A percentile compares a stretch with the other conserved stretches of the same genome.
Evolutionary conservation across 2,329 filamentous ascomycete species (phyloP).

Genomic region (Diaporthe sp.): DNA sequence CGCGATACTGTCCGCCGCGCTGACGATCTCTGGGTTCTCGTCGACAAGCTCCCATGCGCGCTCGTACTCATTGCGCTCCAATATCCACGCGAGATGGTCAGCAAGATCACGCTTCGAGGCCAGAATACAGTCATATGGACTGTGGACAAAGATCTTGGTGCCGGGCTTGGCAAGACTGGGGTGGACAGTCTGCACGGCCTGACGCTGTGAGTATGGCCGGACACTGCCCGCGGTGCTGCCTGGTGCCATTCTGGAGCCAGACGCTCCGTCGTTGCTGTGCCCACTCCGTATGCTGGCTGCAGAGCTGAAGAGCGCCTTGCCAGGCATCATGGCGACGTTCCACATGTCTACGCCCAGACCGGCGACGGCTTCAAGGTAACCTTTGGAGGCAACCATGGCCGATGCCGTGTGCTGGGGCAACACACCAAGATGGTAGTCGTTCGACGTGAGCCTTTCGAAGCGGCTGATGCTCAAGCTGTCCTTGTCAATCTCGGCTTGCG

Average conservation of each 20-base stretch:
- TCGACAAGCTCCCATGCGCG: conserved; percentile 92
- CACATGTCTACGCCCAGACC: conserved; percentile 83
- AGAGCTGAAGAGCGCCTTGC: conserved; percentile 83
- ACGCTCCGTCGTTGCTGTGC: conserved; percentile 71
- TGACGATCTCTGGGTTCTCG: conserved; percentile 83
- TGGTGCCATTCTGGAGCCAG: conserved; percentile 59
- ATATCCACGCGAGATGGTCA: conserved; percentile 88
- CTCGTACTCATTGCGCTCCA: conserved; percentile 85
- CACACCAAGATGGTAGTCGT: conserved; percentile 91
- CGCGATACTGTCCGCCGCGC: conserved; percentile 55
- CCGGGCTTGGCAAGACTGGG: conserved; percentile 68
- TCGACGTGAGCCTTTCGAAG: conserved; percentile 86
- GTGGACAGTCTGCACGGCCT: conserved; percentile 59
- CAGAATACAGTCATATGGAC: conserved; percentile 95
- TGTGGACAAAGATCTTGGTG: conserved; percentile 90
- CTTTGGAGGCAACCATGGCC: conserved; percentile 74
- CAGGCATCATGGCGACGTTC: conserved; percentile 91
- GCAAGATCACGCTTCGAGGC: conserved; percentile 87
- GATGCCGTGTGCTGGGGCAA: conserved; percentile 78
- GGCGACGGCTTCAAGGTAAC: conserved; percentile 82
- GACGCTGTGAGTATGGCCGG: conserved; percentile 38
- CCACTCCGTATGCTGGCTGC: conserved; percentile 80
- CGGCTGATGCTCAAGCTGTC: conserved; percentile 89
- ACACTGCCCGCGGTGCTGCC: conserved; percentile 53
- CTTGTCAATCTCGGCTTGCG: conserved; percentile 88